Evolutionary conservation across 805 yeast species (phyloP).

Genomic region (Candida piceae): DNA sequence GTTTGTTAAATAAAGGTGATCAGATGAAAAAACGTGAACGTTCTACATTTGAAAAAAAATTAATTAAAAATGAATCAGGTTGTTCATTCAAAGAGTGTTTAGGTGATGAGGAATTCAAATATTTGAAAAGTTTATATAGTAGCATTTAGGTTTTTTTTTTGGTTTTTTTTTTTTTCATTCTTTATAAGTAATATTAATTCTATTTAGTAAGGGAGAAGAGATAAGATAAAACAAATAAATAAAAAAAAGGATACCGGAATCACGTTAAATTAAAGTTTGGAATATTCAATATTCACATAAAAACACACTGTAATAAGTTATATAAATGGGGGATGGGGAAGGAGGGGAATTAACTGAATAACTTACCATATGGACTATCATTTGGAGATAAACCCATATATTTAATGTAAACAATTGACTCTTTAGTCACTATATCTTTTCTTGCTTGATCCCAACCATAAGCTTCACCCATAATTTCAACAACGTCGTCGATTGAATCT

Average conservation of each 20-base stretch:
- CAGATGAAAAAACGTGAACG: conserved; percentile 48
- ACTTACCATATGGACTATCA: conserved; percentile 19
- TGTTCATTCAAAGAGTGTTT: conserved; percentile 42
- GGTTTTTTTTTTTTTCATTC: too few species aligned
- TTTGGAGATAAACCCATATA: conserved; percentile 47
- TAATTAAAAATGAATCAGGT: conserved; percentile 40
- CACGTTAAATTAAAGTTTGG: too few species aligned
- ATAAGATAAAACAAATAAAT: too few species aligned
- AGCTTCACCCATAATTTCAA: conserved; percentile 77
- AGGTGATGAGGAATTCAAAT: conserved; percentile 37
- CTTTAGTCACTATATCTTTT: conserved; percentile 46
- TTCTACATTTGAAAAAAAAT: conserved; percentile 47
- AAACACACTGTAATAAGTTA: too few species aligned
- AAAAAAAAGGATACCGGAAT: too few species aligned
- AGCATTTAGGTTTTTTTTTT: too few species aligned
- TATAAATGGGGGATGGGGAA: too few species aligned
- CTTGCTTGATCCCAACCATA: conserved; percentile 65
- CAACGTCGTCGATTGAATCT: conserved; percentile 76
- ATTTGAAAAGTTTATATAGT: conserved; percentile 39
- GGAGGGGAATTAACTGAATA: too few species aligned
- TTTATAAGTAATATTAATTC: too few species aligned
- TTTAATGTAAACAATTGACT: conserved; percentile 54
- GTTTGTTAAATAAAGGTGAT: conserved; percentile 42
- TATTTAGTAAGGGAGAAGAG: too few species aligned
- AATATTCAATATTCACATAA: too few species aligned